Evolutionary conservation across 2,329 filamentous ascomycete species (phyloP), one percentile per base, ranked within the genome.

Genomic region (Diaporthe humulicola): DNA sequence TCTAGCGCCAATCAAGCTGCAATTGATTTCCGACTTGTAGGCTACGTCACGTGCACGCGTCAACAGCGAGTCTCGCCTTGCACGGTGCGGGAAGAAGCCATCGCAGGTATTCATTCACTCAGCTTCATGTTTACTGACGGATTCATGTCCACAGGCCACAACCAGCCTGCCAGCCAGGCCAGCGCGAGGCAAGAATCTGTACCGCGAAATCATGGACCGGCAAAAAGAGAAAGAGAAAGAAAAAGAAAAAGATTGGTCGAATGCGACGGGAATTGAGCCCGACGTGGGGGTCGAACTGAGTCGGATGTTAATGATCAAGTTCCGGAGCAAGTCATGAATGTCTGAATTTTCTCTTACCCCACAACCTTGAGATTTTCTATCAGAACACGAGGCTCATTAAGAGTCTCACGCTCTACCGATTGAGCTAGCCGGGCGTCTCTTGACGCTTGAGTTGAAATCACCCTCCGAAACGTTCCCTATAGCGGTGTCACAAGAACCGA

Each of bases 331-430:
- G 30, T 19, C 45, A 38, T 8, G 33, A 25, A 54, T 40, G 17
- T 40, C 64, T 54, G 64, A 22, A 54, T 69, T 69, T 69, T 69
- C 64, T 69, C 64, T 69, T 54, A 69, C 64, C 64, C 70, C 70
- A 72, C 70, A 72, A 72, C 70, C 70, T 72, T 72, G 70, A 72
- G 70, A 72, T 72, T 40, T 28, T 42, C 45, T 67, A 3, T 42
- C 57, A 72, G 70, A 72, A 72, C 33, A 40, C n/a, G 42, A 72
- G 57, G 33, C 45, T 45, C 70, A 2, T 88, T 90, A 89, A 90
- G 91, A 92, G 91, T 92, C 90, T 91, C 88, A 92, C 90, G 90
- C 90, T 93, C 91, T 92, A 92, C 89, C 88, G 88, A 91, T 91
- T 91, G 89, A 91, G 89, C 89, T 91, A 91, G 87, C 88, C 87